Percentiles rank a stretch among this genome's conserved stretches.
phyloP scores from a whole-genome alignment of 208 protist species.

The Tritrichomonas foetus region DNA sequence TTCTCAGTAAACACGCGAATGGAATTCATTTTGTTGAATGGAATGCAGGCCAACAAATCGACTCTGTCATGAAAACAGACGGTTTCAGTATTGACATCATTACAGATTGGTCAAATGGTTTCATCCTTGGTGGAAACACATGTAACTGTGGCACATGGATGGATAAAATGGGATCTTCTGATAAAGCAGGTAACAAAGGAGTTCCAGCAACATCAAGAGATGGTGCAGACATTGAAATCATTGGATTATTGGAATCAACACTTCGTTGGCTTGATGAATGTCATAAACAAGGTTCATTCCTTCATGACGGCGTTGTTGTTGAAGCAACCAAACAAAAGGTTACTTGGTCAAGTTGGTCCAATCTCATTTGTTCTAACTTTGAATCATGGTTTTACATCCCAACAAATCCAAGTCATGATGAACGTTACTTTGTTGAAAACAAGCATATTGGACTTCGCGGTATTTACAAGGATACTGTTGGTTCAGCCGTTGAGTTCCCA shows the following conservation, averaged over 20 bases:
- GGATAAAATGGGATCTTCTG: conserved; percentile 34
- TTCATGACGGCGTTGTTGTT: neutral
- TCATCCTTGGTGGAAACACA: neutral
- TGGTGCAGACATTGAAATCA: conserved; percentile 34
- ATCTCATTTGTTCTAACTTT: neutral
- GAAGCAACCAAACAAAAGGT: neutral
- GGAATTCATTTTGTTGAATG: conserved; percentile 35
- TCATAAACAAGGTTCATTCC: neutral
- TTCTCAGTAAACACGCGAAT: neutral
- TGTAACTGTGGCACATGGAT: conserved; percentile 35
- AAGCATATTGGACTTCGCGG: neutral
- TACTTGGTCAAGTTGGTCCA: neutral
- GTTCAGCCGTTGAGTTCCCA: neutral
- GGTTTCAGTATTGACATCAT: conserved; percentile 20
- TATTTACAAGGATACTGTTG: conserved; percentile 22
- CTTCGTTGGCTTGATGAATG: neutral
- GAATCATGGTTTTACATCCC: conserved; percentile 33
- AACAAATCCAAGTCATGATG: neutral
- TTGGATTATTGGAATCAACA: neutral
- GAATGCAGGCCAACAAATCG: conserved; percentile 14
- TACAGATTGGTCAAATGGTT: neutral
- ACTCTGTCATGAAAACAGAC: neutral
- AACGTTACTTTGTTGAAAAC: neutral
- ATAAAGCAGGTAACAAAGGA: neutral
- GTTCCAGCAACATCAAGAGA: conserved; percentile 11